Conservation (phyloP, 257 asterid genomes). For the Nicotiana benthamiana region DNA sequence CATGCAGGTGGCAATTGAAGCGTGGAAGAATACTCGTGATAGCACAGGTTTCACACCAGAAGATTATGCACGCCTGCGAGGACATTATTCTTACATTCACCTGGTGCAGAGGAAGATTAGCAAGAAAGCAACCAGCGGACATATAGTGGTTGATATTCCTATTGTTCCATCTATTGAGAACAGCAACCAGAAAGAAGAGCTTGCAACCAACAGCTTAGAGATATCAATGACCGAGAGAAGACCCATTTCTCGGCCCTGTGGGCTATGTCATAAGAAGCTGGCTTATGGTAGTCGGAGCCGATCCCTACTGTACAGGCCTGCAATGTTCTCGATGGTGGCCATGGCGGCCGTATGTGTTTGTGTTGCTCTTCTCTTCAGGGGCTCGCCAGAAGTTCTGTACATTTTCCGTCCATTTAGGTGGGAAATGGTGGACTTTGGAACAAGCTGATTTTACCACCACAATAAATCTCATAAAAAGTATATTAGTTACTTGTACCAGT, state of each 20-base stretch:
- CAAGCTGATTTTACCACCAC: conserved; percentile 28
- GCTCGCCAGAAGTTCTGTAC: conserved; percentile 53
- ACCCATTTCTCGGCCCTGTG: conserved; percentile 29
- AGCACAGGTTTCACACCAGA: conserved; percentile 69
- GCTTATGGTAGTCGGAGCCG: conserved; percentile 29
- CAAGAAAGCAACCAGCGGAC: conserved; percentile 33
- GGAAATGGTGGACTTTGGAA: conserved; percentile 77
- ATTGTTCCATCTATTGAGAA: conserved; percentile 24
- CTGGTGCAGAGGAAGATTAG: conserved; percentile 61
- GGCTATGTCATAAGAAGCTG: conserved; percentile 35
- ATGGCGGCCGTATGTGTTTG: conserved; percentile 83
- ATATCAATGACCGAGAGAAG: conserved; percentile 16
- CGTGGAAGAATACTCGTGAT: conserved; percentile 65
- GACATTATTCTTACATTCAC: conserved; percentile 70
- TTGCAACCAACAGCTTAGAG: conserved; percentile 32
- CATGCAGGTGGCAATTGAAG: conserved; percentile 57
- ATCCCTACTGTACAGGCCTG: conserved; percentile 52
- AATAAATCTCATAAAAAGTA: conserved; percentile 10
- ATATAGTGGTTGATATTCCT: conserved; percentile 47
- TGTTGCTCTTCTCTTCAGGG: conserved; percentile 69
- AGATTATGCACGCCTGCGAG: conserved; percentile 70
- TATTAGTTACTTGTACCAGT: conserved; percentile 7
- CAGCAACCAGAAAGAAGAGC: conserved; percentile 36
- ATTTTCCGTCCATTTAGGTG: conserved; percentile 70
- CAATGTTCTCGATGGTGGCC: conserved; percentile 69